Evolutionary conservation across 495 filamentous ascomycete genomes (phyloP), one percentile per base, ranked within the genome.

Genomic region (Endocarpon pusillum): DNA sequence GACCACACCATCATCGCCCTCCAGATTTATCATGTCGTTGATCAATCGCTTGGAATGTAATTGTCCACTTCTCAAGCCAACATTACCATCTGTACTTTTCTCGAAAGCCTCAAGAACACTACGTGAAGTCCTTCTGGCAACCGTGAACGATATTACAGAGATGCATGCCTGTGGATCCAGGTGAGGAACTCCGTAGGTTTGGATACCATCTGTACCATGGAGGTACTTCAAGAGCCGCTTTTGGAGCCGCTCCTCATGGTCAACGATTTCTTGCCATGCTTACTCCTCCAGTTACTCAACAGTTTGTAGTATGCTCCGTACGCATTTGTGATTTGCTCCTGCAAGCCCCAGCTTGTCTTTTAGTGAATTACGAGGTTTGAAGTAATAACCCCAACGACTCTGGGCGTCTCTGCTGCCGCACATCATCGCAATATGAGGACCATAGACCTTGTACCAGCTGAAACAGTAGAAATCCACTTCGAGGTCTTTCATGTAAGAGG

Each of bases 381-480:
- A 83, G 50, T 61, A 79, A 51, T 81, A 76, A 4, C 65, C 73
- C 3, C 81, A 53, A 0, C 66, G 62, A 15, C 41, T 43, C 39
- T 66, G 61, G 0, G 62, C 37, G 2, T 2, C 10, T 0, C 41
- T 31, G 8, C 32, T 19, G 25, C 67, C 74, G 47, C 80, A 84
- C 3, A 84, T 61, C 40, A 72, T 59, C 1, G 77, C 60, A 12
- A 81, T 56, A 40, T 82, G 79, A 3, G 78, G 78, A 0, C 75
- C 78, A 49, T 73, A 82, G 16, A 78, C 73, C 51, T 83, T 81
- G 52, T 81, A 81, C 58, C 79, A 84, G 2, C 63, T 71, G 42
- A 81, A 75, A n/a, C 67, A 59, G 46, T 83, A 84, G 45, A 81
- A 68, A 43, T 83, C 78, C 1, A 78, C 76, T 0, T 64, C 76